phyloP scores from a whole-genome alignment of 2,329 filamentous ascomycete genomes.

The Fusarium mexicanum region DNA sequence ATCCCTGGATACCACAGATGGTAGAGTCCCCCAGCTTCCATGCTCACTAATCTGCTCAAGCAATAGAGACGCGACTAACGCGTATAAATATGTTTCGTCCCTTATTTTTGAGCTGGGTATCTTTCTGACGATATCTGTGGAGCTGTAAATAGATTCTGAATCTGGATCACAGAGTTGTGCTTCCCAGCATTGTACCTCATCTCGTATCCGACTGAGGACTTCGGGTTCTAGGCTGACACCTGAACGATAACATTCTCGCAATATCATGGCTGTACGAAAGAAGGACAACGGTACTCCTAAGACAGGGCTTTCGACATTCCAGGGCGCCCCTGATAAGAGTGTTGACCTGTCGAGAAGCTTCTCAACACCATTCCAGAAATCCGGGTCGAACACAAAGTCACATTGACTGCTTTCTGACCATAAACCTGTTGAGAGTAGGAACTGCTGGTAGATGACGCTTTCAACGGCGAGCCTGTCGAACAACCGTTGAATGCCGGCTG shows the following conservation, averaged over 20 bases:
- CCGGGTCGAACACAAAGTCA: constrained; percentile 16
- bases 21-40: neutral
- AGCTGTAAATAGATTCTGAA: neutral
- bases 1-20: neutral
- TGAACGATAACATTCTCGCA: constrained; percentile 18
- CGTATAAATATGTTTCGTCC: constrained; percentile 33
- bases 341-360: constrained; percentile 9
- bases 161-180: neutral
- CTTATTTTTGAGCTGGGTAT: constrained; percentile 10
- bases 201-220: neutral
- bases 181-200: constrained; percentile 29
- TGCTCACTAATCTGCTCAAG: constrained; percentile 19
- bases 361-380: constrained; percentile 34
- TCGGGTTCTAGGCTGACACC: neutral
- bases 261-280: constrained; percentile 20
- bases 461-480: constrained; percentile 39
- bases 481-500: constrained; percentile 2
- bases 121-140: neutral
- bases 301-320: constrained; percentile 34
- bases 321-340: constrained; percentile 18
- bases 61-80: constrained; percentile 29
- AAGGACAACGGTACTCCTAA: constrained; percentile 35
- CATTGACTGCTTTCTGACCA: constrained; percentile 26
- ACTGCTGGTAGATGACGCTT: constrained; percentile 40
- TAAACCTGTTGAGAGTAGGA: constrained; percentile 30